A percentile compares a stretch with the other conserved stretches of the same genome.
Evolutionary conservation across 1,139 yeast species (phyloP).

Genomic region (Diutina catenulata): DNA sequence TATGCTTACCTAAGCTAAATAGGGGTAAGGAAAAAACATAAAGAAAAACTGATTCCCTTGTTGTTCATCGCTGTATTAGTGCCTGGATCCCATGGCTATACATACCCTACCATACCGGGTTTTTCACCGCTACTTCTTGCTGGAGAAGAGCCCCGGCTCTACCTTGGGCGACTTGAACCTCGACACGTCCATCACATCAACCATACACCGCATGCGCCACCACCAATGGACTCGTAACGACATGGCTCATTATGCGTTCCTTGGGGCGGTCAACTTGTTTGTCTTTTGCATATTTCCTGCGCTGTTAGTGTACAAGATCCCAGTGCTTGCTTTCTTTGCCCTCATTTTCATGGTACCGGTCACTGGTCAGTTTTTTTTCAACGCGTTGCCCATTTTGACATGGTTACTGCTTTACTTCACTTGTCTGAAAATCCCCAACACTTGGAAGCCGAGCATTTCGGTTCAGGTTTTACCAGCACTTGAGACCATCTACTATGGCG

Average conservation of each 20-base stretch:
- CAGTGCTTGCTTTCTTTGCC: slow-evolving; percentile 24
- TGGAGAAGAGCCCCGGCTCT: slow-evolving; percentile 48
- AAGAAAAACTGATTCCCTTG: no score
- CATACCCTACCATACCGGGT: no score
- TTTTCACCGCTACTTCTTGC: slow-evolving; percentile 42
- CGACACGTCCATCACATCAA: slow-evolving; percentile 42
- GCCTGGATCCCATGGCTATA: no score
- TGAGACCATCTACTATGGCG: slow-evolving; percentile 91
- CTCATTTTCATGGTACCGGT: slow-evolving; percentile 48
- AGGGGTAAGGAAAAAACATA: no score
- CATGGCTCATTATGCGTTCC: slow-evolving; percentile 38
- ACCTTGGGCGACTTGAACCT: slow-evolving; percentile 45
- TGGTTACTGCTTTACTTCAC: slow-evolving; percentile 84
- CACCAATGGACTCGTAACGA: slow-evolving; percentile 40
- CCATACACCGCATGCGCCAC: slow-evolving; percentile 35
- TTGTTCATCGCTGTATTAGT: no score
- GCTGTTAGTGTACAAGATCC: slow-evolving; percentile 31
- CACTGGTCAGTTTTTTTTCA: slow-evolving; percentile 75
- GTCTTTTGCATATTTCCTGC: slow-evolving; percentile 46
- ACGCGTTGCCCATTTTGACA: slow-evolving; percentile 75
- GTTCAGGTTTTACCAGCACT: slow-evolving; percentile 89
- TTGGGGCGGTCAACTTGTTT: slow-evolving; percentile 35
- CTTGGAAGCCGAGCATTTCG: slow-evolving; percentile 78
- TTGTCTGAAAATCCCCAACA: slow-evolving; percentile 64
- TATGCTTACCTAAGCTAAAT: no score